These are phyloP conservation scores for Besnoitia besnoiti DNA, from an alignment of 169 alveolate species.

Conservation along the genomic window DNA sequence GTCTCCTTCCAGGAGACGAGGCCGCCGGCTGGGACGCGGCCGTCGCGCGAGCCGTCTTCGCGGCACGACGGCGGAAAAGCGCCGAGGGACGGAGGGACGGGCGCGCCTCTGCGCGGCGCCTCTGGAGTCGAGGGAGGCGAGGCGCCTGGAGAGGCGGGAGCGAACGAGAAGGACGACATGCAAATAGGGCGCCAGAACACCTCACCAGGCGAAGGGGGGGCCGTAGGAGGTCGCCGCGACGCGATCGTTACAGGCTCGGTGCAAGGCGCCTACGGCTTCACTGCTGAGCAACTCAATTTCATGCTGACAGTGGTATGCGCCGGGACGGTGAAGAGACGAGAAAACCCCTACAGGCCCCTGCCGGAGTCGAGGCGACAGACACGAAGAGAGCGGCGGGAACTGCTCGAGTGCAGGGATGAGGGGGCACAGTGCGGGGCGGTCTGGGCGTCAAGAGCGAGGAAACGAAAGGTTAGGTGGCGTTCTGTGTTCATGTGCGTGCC, in stretches of 20 bases:
- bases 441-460: neutral
- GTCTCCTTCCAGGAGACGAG: slow-evolving; percentile 47
- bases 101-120: neutral
- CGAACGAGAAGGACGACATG: neutral
- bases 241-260: neutral
- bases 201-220: no score
- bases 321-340: neutral
- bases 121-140: neutral
- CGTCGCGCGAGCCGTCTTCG: neutral
- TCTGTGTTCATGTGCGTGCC: neutral
- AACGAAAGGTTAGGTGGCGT: neutral
- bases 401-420: neutral
- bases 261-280: slow-evolving; percentile 27
- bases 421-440: neutral
- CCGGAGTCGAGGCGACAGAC: neutral
- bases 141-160: neutral
- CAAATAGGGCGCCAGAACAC: no score
- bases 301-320: slow-evolving; percentile 6
- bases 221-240: no score
- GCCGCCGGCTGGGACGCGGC: neutral
- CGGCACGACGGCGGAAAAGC: neutral
- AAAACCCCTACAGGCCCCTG: neutral
- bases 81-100: neutral
- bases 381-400: neutral
- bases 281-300: slow-evolving; percentile 45